These are phyloP conservation scores for Leccinum sublutescens DNA, from an alignment of 768 basidiomycete species.

Conservation along the genomic window DNA sequence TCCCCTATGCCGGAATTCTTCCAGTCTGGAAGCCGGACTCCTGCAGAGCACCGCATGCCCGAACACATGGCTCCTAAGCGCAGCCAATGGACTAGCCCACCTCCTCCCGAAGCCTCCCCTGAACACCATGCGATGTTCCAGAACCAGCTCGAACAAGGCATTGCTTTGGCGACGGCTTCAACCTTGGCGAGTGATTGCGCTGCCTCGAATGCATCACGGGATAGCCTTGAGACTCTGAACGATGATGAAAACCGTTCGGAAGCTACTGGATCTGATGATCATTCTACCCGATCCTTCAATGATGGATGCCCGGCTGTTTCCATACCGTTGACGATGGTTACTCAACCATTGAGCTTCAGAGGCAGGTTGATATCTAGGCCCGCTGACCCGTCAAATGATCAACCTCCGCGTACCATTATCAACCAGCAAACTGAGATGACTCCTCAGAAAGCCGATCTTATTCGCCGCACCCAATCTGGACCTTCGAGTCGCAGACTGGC, in stretches of 20 bases:
- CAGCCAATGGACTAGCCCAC: slow-evolving; percentile 82
- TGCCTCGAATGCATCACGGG: slow-evolving; percentile 52
- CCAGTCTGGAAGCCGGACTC: slow-evolving; percentile 38
- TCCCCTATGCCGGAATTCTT: slow-evolving; percentile 52
- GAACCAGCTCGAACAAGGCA: slow-evolving; percentile 58
- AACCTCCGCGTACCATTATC: neutral
- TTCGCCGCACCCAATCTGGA: slow-evolving; percentile 45
- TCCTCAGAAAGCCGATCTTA: slow-evolving; percentile 37
- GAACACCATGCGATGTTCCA: slow-evolving; percentile 68
- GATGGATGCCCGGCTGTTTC: slow-evolving; percentile 41
- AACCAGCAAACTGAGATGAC: slow-evolving; percentile 13
- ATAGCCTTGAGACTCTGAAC: slow-evolving; percentile 57
- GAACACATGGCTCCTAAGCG: slow-evolving; percentile 83
- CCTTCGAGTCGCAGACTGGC: slow-evolving; percentile 35
- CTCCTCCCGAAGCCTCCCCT: slow-evolving; percentile 71
- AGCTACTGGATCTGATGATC: slow-evolving; percentile 63
- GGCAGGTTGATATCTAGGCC: slow-evolving; percentile 27
- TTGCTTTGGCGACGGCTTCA: slow-evolving; percentile 68
- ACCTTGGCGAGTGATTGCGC: slow-evolving; percentile 58
- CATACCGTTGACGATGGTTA: slow-evolving; percentile 8
- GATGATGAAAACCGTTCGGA: slow-evolving; percentile 66
- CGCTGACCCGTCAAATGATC: slow-evolving; percentile 7
- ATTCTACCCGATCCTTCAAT: slow-evolving; percentile 64
- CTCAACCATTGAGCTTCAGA: slow-evolving; percentile 18
- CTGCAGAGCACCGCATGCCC: slow-evolving; percentile 38